Conservation (phyloP, 2,329 filamentous ascomycete species). For the Fusarium citri region DNA sequence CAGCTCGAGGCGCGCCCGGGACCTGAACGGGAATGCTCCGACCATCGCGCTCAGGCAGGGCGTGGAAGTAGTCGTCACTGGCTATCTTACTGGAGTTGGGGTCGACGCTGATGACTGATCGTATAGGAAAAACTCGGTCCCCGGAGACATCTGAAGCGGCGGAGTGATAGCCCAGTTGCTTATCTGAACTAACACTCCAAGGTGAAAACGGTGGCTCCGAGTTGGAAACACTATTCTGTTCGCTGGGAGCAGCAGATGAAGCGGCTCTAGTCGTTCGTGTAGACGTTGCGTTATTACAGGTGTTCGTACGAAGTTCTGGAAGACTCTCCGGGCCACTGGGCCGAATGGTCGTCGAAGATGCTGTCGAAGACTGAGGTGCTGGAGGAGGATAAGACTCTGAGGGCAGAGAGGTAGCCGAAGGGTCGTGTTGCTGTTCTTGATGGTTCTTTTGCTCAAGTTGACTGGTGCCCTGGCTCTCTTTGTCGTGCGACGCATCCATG, state of each 20-base stretch:
- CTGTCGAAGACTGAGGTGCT: constrained; percentile 23
- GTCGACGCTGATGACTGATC: constrained; percentile 81
- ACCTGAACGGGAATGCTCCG: constrained; percentile 48
- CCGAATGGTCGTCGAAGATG: constrained; percentile 27
- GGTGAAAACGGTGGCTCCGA: constrained; percentile 52
- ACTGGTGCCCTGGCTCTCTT: constrained; percentile 16
- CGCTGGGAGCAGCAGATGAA: constrained; percentile 35
- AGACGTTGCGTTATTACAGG: constrained; percentile 5
- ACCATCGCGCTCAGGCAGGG: constrained; percentile 49
- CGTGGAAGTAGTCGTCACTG: constrained; percentile 55
- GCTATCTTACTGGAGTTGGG: constrained; percentile 57
- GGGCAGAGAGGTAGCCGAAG: background rate
- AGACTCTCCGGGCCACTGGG: background rate
- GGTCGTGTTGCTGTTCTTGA: background rate
- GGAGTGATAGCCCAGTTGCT: constrained; percentile 51
- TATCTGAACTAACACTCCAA: constrained; percentile 57
- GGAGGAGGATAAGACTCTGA: constrained; percentile 5
- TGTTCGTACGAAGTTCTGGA: constrained; percentile 13
- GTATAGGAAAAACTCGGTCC: constrained; percentile 82
- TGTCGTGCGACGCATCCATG: constrained; percentile 42
- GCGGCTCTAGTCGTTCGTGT: constrained; percentile 23
- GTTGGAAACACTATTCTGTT: constrained; percentile 32
- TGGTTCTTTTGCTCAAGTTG: constrained; percentile 15
- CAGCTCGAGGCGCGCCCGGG: constrained; percentile 47
- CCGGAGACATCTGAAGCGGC: constrained; percentile 53